phyloP scores from a whole-genome alignment of 331 rosid genomes.

The Spiraea crenata region DNA sequence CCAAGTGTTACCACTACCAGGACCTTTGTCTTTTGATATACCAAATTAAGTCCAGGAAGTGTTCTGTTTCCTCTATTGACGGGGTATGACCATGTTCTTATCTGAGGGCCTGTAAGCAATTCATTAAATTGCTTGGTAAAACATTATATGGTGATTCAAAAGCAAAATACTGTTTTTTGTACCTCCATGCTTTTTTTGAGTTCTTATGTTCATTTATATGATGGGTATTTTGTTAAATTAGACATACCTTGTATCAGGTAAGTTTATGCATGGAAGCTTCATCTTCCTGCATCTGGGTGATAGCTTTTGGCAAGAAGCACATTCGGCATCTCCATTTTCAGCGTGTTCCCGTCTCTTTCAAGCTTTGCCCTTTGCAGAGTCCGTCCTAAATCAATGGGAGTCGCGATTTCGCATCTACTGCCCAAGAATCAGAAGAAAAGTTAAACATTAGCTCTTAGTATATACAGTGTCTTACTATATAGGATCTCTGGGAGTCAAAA shows the following conservation, averaged over 20 bases:
- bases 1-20: not conserved
- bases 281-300: conserved; percentile 2
- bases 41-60: not conserved
- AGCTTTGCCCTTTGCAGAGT: not conserved
- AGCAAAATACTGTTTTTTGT: not conserved
- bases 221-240: not conserved
- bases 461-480: not conserved
- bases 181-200: not conserved
- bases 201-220: not conserved
- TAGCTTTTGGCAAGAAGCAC: conserved; percentile 7
- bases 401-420: conserved; percentile 1
- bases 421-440: not conserved
- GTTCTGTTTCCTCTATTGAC: not conserved
- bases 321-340: not conserved
- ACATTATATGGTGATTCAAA: not conserved
- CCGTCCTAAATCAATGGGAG: not conserved
- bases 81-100: not conserved
- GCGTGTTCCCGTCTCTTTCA: not conserved
- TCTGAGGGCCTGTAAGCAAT: not conserved
- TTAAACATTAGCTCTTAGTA: not conserved
- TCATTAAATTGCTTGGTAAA: not conserved
- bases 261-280: conserved; percentile 8
- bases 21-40: not conserved
- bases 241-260: not conserved
- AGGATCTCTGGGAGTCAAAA: not conserved